These are phyloP conservation scores for Penicillium vulpinum DNA, from an alignment of 2,329 filamentous ascomycete genomes.

Conservation along the genomic window DNA sequence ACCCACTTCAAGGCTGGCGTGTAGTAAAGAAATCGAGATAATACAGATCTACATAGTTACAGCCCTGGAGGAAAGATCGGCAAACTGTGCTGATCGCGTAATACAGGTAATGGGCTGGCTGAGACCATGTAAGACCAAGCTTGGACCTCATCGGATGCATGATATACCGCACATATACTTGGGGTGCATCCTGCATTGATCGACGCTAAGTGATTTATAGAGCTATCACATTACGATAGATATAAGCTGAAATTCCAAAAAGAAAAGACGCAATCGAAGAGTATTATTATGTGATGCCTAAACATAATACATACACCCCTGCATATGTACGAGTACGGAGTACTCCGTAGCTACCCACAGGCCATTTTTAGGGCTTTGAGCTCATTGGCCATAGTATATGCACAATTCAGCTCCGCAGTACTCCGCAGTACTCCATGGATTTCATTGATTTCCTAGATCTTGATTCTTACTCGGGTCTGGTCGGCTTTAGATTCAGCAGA, in stretches of 20 bases:
- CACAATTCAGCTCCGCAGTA: neutral
- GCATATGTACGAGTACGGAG: neutral
- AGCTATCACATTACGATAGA: neutral
- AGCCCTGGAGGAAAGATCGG: no score
- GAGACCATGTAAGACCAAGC: neutral
- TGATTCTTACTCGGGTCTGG: neutral
- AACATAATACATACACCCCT: neutral
- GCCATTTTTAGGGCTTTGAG: neutral
- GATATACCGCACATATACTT: neutral
- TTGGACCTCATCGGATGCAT: neutral
- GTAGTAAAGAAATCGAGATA: neutral
- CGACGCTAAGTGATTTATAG: no score
- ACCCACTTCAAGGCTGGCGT: neutral
- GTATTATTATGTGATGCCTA: no score
- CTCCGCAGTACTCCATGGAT: neutral
- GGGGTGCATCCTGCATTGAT: neutral
- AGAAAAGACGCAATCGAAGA: neutral
- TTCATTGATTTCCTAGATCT: neutral
- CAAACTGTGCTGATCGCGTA: neutral
- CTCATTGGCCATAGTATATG: neutral
- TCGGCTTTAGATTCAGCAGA: neutral
- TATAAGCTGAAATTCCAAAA: neutral
- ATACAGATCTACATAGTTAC: neutral
- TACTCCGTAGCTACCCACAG: no score
- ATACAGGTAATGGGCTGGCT: neutral